A percentile compares a stretch with the other conserved stretches of the same genome.
phyloP scores from a whole-genome alignment of 441 rosid genomes.

The Eruca vesicaria region DNA sequence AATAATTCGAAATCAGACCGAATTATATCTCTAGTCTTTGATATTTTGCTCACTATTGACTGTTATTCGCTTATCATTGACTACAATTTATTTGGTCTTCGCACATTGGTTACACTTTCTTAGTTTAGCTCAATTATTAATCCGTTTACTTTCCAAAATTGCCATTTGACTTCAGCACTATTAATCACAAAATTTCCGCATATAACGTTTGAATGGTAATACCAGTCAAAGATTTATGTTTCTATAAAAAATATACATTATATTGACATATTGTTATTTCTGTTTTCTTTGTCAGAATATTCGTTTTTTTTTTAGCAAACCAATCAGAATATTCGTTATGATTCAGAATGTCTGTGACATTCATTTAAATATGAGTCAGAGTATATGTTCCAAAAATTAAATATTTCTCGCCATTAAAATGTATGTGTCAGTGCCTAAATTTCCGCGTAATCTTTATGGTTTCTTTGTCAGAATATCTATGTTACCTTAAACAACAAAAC shows the following conservation, averaged over 20 bases:
- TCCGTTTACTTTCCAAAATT: not conserved
- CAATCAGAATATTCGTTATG: not conserved
- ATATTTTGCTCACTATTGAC: no score
- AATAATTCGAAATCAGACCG: no score
- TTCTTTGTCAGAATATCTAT: not conserved
- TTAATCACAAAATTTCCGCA: not conserved
- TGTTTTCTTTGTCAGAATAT: not conserved
- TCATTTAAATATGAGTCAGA: no score
- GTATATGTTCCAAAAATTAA: no score
- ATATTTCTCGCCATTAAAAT: not conserved
- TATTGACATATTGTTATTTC: not conserved
- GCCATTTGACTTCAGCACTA: not conserved
- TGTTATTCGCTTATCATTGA: not conserved
- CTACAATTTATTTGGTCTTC: not conserved
- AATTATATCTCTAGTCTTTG: no score
- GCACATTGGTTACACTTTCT: not conserved
- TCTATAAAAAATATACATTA: no score
- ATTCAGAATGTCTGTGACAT: not conserved
- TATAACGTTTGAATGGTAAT: not conserved
- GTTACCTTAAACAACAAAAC: not conserved
- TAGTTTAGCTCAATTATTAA: not conserved
- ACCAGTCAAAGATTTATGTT: not conserved
- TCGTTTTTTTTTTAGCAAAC: no score
- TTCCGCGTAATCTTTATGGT: not conserved
- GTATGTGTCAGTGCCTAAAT: not conserved